Percentiles rank a stretch among this genome's conserved stretches.
Conservation (phyloP, 192 early-diverging fungal species). For the Obelidium mucronatum region DNA sequence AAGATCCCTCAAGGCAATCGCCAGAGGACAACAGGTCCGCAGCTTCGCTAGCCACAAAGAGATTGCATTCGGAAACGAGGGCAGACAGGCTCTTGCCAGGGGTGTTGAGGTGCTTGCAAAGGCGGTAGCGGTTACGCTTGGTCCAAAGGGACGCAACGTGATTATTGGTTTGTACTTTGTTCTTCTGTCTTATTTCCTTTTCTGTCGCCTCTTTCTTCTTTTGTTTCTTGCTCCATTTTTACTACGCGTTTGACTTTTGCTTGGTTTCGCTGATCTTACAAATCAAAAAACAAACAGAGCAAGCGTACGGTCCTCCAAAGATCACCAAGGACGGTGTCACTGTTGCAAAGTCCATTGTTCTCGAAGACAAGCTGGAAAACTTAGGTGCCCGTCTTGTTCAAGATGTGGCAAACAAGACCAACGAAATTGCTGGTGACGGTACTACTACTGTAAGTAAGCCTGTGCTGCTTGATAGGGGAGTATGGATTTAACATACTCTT, state of each 20-base stretch:
- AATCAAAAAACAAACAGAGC: no score
- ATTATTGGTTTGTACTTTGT: constrained; percentile 73
- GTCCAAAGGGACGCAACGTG: constrained; percentile 99
- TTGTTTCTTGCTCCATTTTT: background rate
- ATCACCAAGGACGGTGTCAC: constrained; percentile 99
- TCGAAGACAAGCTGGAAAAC: constrained; percentile 99
- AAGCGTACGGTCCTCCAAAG: constrained; percentile 96
- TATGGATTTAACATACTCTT: background rate
- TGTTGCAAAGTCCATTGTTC: constrained; percentile 95
- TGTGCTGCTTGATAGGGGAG: no score
- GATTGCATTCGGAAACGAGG: constrained; percentile 95
- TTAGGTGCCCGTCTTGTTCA: constrained; percentile 97
- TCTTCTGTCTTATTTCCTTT: no score
- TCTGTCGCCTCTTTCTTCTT: no score
- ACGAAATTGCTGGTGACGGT: constrained; percentile 99
- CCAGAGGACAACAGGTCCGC: no score
- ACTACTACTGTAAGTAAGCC: constrained; percentile 94
- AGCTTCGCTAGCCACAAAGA: constrained; percentile 86
- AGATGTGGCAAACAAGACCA: constrained; percentile 99
- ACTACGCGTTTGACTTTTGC: constrained; percentile 1
- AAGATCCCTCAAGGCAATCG: no score
- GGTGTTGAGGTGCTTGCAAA: constrained; percentile 98
- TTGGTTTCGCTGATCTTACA: background rate
- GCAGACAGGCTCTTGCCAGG: constrained; percentile 86
- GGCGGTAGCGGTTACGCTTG: constrained; percentile 98